phyloP scores from a whole-genome alignment of 306 rosid genomes.

The Styphnolobium japonicum region DNA sequence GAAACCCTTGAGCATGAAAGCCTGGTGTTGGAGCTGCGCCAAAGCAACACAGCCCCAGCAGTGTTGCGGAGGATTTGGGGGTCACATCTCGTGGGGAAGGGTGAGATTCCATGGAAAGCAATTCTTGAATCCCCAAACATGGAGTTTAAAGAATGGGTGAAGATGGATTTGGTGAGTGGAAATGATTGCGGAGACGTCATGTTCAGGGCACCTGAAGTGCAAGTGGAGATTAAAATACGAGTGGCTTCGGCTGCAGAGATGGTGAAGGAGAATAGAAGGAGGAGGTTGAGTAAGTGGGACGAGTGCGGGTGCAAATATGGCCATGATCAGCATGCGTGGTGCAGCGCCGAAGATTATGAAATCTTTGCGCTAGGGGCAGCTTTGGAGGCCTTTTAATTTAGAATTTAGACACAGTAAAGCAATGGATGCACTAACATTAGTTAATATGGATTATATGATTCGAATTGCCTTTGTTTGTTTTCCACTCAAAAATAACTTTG shows the following conservation, averaged over 20 bases:
- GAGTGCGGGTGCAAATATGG: conserved; percentile 65
- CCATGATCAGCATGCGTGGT: conserved; percentile 26
- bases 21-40: conserved; percentile 68
- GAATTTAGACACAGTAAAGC: conserved; percentile 20
- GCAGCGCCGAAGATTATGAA: conserved; percentile 49
- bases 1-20: conserved; percentile 49
- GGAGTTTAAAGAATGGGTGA: conserved; percentile 65
- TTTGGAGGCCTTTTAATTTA: conserved; percentile 60
- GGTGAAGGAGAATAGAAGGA: conserved; percentile 27
- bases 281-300: conserved; percentile 24
- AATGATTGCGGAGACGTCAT: not conserved
- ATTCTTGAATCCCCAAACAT: conserved; percentile 61
- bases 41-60: conserved; percentile 34
- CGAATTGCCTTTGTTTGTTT: not conserved
- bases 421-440: not conserved
- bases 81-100: conserved; percentile 62
- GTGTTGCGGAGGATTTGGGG: conserved; percentile 43
- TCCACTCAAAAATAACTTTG: not conserved
- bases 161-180: conserved; percentile 33
- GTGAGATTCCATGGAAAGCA: conserved; percentile 63
- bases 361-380: conserved; percentile 53
- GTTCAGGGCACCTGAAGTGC: conserved; percentile 35
- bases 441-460: not conserved
- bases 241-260: not conserved
- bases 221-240: conserved; percentile 48